Evolutionary conservation across 2,329 filamentous ascomycete genomes (phyloP).

Genomic region (Claviceps maximensis): DNA sequence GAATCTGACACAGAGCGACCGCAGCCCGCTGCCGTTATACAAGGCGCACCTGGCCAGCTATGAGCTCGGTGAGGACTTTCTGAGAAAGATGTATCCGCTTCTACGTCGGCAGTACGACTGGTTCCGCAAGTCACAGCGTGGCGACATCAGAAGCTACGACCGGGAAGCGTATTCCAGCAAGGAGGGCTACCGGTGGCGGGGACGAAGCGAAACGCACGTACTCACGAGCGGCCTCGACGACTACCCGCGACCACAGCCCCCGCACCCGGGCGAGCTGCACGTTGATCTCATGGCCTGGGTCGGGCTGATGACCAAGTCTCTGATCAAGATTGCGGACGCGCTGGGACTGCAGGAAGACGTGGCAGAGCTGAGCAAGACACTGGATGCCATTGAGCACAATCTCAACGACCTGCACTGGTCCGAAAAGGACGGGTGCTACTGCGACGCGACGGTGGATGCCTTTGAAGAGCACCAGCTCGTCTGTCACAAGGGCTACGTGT

Average conservation of each 20-base stretch:
- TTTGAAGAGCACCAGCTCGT: conserved; percentile 83
- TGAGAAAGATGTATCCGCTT: conserved; percentile 69
- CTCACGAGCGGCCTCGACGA: conserved; percentile 91
- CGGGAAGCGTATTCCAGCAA: conserved; percentile 77
- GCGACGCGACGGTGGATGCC: conserved; percentile 88
- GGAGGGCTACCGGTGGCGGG: conserved; percentile 91
- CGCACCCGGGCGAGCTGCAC: conserved; percentile 90
- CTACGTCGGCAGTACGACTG: conserved; percentile 84
- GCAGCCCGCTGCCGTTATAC: conserved; percentile 27
- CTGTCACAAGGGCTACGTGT: conserved; percentile 95
- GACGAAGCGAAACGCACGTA: conserved; percentile 73
- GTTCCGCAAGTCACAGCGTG: conserved; percentile 86
- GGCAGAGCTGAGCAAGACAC: conserved; percentile 54
- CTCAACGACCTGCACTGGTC: conserved; percentile 92
- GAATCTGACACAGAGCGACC: conserved; percentile 27
- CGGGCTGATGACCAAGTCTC: conserved; percentile 85
- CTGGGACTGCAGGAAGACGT: conserved; percentile 69
- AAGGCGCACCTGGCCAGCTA: conserved; percentile 54
- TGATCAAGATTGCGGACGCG: conserved; percentile 64
- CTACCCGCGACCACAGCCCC: conserved; percentile 86
- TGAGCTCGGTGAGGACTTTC: conserved; percentile 55
- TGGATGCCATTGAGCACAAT: conserved; percentile 69
- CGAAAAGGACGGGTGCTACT: conserved; percentile 67
- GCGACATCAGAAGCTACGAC: conserved; percentile 84
- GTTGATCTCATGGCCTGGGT: conserved; percentile 94